Conservation (phyloP, 2,329 filamentous ascomycete genomes). For the Basipetospora chlamydospora region DNA sequence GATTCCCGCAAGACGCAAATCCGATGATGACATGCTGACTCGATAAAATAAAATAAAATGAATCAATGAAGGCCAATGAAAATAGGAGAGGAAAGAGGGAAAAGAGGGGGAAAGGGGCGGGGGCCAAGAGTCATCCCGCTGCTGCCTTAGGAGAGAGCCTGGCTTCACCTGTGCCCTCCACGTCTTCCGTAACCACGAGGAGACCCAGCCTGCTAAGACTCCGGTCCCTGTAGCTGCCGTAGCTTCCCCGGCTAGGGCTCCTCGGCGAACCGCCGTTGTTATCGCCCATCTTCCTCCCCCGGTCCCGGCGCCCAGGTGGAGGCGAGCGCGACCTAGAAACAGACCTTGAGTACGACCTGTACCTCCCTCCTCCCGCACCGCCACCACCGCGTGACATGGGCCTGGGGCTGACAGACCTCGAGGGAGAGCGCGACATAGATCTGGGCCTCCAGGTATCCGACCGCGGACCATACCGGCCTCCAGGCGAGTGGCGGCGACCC, state of each 20-base stretch:
- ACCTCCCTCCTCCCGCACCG: slow-evolving; percentile 30
- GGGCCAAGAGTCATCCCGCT: no score
- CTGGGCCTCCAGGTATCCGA: slow-evolving; percentile 49
- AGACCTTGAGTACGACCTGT: slow-evolving; percentile 28
- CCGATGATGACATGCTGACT: no score
- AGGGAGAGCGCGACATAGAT: slow-evolving; percentile 35
- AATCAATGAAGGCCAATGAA: no score
- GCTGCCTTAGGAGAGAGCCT: no score
- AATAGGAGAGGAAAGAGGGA: no score
- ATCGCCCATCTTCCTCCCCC: neutral
- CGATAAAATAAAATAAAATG: no score
- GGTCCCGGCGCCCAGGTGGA: neutral
- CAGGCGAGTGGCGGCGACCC: slow-evolving; percentile 18
- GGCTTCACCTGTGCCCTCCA: no score
- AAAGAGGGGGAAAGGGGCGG: no score
- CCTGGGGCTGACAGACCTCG: slow-evolving; percentile 18
- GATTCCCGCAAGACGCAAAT: no score
- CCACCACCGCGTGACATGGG: slow-evolving; percentile 12
- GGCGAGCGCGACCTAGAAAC: slow-evolving; percentile 26
- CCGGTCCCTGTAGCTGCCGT: neutral
- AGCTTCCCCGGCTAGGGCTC: slow-evolving; percentile 11
- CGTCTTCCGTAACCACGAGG: no score
- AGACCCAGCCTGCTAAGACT: neutral
- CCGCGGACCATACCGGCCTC: slow-evolving; percentile 24
- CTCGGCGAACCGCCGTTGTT: slow-evolving; percentile 7